phyloP scores from a whole-genome alignment of 176 grass and related monocot genomes.

The Aegilops tauschii region DNA sequence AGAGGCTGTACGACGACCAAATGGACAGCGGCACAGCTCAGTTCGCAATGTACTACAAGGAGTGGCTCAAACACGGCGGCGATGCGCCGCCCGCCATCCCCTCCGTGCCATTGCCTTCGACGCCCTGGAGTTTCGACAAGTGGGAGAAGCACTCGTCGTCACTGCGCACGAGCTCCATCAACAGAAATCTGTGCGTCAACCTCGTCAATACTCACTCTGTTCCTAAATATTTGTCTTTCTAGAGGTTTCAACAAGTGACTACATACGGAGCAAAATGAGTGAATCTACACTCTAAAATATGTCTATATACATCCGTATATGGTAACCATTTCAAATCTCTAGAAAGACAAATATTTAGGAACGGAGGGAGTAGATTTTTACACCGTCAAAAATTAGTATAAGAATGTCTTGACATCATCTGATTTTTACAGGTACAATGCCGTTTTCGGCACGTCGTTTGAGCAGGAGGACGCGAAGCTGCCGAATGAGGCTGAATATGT shows the following conservation, averaged over 20 bases:
- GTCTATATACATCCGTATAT: no score
- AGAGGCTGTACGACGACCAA: conserved; percentile 75
- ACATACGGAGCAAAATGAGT: no score
- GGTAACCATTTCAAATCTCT: no score
- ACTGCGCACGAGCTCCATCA: conserved; percentile 57
- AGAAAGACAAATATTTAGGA: no score
- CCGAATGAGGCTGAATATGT: conserved; percentile 32
- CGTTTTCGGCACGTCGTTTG: conserved; percentile 60
- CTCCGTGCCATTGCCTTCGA: conserved; percentile 60
- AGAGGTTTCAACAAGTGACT: no score
- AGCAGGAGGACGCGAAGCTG: conserved; percentile 44
- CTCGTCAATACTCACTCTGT: background rate
- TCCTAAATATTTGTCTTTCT: no score
- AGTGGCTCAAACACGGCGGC: conserved; percentile 72
- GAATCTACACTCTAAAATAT: no score
- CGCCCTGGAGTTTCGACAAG: conserved; percentile 8
- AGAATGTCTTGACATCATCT: background rate
- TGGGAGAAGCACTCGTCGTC: conserved; percentile 50
- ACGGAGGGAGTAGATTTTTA: no score
- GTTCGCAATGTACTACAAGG: conserved; percentile 92
- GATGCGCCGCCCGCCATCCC: conserved; percentile 53
- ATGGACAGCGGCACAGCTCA: conserved; percentile 77
- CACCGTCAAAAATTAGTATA: background rate
- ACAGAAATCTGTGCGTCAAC: conserved; percentile 70
- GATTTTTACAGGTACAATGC: conserved; percentile 69